Base-by-base conservation (phyloP, 495 filamentous ascomycete species). In the Patellaria atrata region DNA sequence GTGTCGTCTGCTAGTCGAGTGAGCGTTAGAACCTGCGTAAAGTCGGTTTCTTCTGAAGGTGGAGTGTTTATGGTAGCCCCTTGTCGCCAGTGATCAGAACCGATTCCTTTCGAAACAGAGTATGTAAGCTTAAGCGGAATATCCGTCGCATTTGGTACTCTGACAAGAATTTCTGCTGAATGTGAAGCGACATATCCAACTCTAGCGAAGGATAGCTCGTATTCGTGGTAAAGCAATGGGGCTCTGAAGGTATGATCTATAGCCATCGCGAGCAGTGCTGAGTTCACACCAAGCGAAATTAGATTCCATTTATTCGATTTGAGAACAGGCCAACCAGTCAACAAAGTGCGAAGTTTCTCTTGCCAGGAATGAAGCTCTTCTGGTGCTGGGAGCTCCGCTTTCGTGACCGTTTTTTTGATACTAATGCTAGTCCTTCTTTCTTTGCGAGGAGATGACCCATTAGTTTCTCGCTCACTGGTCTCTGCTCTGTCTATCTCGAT, bases 171-270 rank as follows among this genome's bases (percentile, higher is more conserved):
- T 36, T 73, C 84, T 11, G 89, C 89, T 12, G 72, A 79, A 3
- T 64, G 74, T 2, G 79, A 70, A 2, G 85, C 89, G 16, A 94
- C 76, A 53, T 86, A 83, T 10, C 89, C 89, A 20, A 92, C 60
- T 10, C 87, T 67, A 12, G 75, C 76, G 48, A 97, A 91, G 0
- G 82, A 74, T 8, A 89, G 65, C 42, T 91, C 76, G n/a, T 77
- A 52, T 15, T 58, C 73, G 0, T 73, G 70, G 52, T 93, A 64
- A 24, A 77, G 62, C 25, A 75, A 55, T 7, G 67, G 62, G 4
- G 75, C 79, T 10, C 77, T 68, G 43, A 79, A 79, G 7, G 85
- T 63, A 25, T 84, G 64, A 51, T 97, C 89, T 21, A 74, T 62
- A 0, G 75, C 65, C 44, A 83, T 65, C 7, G 71, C 54, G 10